Evolutionary conservation across 768 basidiomycete species (phyloP).

Genomic region (Lactarius tabidus): DNA sequence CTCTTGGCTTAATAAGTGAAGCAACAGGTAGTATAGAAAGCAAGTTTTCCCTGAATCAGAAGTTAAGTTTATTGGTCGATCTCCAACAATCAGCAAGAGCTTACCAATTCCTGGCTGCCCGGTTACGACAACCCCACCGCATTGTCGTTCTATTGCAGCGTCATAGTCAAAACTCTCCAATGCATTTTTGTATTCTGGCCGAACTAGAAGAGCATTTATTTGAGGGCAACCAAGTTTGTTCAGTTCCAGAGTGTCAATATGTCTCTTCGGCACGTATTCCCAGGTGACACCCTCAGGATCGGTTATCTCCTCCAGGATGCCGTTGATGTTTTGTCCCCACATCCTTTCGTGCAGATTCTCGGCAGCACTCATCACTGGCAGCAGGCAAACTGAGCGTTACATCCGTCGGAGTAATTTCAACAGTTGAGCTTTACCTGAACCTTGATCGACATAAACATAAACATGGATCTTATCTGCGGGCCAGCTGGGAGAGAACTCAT

Average conservation of each 20-base stretch:
- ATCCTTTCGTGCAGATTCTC: not conserved
- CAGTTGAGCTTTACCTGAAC: not conserved
- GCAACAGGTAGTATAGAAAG: too few relatives aligned
- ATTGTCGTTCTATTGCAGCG: too few relatives aligned
- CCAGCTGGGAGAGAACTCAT: not conserved
- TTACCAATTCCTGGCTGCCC: too few relatives aligned
- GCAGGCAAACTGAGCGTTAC: too few relatives aligned
- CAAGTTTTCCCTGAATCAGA: too few relatives aligned
- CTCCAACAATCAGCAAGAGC: too few relatives aligned
- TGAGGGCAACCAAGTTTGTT: not conserved
- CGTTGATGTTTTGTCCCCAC: not conserved
- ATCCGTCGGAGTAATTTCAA: not conserved
- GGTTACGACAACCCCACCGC: not conserved
- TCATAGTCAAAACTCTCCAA: not conserved
- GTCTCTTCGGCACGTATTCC: not conserved
- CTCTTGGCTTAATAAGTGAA: too few relatives aligned
- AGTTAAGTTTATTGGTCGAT: too few relatives aligned
- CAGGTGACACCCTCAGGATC: not conserved
- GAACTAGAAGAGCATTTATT: not conserved
- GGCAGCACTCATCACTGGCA: not conserved
- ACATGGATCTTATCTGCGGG: not conserved
- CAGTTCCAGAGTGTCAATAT: not conserved
- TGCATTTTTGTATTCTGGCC: not conserved
- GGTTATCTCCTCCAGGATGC: not conserved
- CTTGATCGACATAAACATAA: not conserved